These are phyloP conservation scores for Clitopilus passeckerianus DNA, from an alignment of 768 basidiomycete species.

Conservation along the genomic window DNA sequence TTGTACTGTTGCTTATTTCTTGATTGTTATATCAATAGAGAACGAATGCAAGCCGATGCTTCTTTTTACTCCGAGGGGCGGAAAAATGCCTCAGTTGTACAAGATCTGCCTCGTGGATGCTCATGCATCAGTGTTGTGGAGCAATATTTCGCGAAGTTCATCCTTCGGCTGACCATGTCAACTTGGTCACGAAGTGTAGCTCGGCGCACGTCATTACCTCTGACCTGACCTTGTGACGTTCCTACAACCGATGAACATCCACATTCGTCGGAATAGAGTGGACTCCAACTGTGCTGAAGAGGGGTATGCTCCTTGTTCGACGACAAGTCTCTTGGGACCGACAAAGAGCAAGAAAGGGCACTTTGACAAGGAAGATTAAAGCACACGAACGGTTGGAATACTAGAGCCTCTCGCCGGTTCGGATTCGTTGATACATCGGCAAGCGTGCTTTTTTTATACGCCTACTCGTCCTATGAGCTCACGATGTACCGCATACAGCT, in stretches of 20 bases:
- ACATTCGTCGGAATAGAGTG: neutral
- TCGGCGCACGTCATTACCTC: neutral
- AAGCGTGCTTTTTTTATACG: neutral
- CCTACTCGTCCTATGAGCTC: no score
- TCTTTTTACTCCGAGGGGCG: neutral
- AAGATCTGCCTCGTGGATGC: neutral
- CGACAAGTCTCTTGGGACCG: no score
- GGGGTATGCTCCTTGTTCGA: no score
- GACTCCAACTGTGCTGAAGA: neutral
- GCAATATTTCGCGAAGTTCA: neutral
- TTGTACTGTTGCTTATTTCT: neutral
- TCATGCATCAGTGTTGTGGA: neutral
- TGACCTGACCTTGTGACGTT: neutral
- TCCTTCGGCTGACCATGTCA: neutral
- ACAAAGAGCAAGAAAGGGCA: no score
- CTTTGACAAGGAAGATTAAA: no score
- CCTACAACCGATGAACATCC: neutral
- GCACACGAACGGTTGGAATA: no score
- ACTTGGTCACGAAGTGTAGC: neutral
- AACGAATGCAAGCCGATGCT: neutral
- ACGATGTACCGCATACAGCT: no score
- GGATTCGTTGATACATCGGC: neutral
- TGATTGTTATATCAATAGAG: neutral
- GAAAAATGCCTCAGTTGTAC: neutral
- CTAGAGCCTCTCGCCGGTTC: neutral